Percentiles rank a stretch among this genome's conserved stretches.
Conservation (phyloP, 2,329 filamentous ascomycete genomes). For the Colletotrichum coccodes region DNA sequence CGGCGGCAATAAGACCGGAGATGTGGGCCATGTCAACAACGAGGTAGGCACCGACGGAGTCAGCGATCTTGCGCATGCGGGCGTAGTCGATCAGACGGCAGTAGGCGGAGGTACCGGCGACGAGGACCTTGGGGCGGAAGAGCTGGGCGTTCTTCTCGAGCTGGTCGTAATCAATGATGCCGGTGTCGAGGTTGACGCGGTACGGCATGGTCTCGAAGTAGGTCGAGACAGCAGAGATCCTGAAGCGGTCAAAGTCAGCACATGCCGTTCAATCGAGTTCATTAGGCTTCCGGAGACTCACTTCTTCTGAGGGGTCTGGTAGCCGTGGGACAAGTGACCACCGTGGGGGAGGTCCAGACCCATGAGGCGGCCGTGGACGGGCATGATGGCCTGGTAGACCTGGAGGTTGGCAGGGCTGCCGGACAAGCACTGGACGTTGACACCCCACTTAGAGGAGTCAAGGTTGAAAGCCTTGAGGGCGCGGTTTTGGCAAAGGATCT, state of each 20-base stretch:
- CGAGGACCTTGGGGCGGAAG: constrained; percentile 95
- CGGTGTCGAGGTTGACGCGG: constrained; percentile 87
- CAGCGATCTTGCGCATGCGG: constrained; percentile 95
- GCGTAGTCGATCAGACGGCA: constrained; percentile 97
- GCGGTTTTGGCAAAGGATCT: constrained; percentile 93
- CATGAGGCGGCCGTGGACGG: constrained; percentile 95
- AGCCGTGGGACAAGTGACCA: constrained; percentile 95
- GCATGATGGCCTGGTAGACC: constrained; percentile 98
- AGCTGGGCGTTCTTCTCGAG: constrained; percentile 90
- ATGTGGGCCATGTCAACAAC: constrained; percentile 99
- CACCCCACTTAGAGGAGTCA: constrained; percentile 91
- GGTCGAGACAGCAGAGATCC: constrained; percentile 95
- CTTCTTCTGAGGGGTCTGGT: constrained; percentile 96
- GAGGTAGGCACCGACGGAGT: constrained; percentile 92
- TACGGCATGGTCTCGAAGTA: constrained; percentile 99
- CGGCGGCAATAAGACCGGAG: constrained; percentile 92
- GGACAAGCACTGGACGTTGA: constrained; percentile 95
- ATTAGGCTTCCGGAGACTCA: constrained; percentile 50
- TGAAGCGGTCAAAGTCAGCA: constrained; percentile 39
- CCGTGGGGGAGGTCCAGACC: constrained; percentile 94
- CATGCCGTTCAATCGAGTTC: too few species aligned
- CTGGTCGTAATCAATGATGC: constrained; percentile 95
- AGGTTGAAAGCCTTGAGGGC: constrained; percentile 92
- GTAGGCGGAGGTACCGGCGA: constrained; percentile 97
- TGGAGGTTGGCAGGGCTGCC: constrained; percentile 97